Percentiles rank a stretch among this genome's conserved stretches.
Conservation (phyloP, 2,329 filamentous ascomycete species). For the Trichoderma breve region DNA sequence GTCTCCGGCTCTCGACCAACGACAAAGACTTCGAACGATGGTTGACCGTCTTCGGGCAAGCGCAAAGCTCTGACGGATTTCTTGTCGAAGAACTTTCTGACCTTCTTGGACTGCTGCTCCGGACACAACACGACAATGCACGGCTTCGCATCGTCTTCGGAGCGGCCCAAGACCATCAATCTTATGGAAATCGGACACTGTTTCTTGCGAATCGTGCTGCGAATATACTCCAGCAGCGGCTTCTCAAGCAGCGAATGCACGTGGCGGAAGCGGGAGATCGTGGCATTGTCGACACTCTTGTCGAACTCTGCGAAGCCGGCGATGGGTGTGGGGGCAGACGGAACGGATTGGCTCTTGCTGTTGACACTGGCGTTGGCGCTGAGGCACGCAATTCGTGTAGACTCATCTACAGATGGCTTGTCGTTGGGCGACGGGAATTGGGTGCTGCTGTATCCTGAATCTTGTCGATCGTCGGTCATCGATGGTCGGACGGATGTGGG, state of each 20-base stretch:
- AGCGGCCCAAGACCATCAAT: not conserved
- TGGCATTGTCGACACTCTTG: not conserved
- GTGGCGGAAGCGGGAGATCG: not conserved
- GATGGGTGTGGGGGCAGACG: not conserved
- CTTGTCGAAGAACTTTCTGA: not conserved
- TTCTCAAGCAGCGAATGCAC: not conserved
- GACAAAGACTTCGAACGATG: not conserved
- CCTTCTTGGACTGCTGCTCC: not conserved
- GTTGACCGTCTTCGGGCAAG: not conserved
- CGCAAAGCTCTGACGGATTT: not conserved
- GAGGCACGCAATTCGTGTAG: not conserved
- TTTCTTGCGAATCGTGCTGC: not conserved
- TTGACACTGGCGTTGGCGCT: too few relatives aligned
- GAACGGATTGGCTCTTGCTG: not conserved
- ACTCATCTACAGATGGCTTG: not conserved
- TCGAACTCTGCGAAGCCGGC: not conserved
- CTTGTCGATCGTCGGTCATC: not conserved
- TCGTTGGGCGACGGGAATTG: not conserved
- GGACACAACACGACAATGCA: not conserved
- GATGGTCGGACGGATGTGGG: not conserved
- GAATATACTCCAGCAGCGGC: not conserved
- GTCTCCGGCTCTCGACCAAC: not conserved
- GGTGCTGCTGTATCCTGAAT: not conserved
- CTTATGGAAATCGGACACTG: not conserved
- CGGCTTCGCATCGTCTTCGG: not conserved